Percentiles rank a stretch among this genome's conserved stretches.
These are phyloP conservation scores for Xylariaceae sp. DNA, from an alignment of 2,329 filamentous ascomycete genomes.

Conservation along the genomic window DNA sequence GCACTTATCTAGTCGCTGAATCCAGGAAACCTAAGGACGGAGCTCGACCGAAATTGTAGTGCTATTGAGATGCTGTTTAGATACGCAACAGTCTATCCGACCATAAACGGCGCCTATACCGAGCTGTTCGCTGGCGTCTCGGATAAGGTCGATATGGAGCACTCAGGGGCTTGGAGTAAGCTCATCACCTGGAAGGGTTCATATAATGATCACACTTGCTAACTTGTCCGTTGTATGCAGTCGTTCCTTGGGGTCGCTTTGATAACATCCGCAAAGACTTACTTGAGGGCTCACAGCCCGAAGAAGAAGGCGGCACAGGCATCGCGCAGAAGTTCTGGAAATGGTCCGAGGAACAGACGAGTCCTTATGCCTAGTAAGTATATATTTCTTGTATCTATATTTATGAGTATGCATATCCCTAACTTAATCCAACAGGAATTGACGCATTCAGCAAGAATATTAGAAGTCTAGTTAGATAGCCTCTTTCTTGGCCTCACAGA, in stretches of 20 bases:
- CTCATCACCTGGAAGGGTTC: background rate
- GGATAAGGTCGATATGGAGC: slow-evolving; percentile 43
- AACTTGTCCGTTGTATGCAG: slow-evolving; percentile 22
- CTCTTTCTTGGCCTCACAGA: no score
- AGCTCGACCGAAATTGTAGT: slow-evolving; percentile 35
- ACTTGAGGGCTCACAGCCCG: slow-evolving; percentile 37
- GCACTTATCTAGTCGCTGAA: slow-evolving; percentile 32
- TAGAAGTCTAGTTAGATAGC: no score
- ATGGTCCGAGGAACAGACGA: slow-evolving; percentile 50
- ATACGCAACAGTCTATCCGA: slow-evolving; percentile 29
- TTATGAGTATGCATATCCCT: no score
- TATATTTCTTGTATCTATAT: no score
- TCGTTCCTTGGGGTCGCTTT: slow-evolving; percentile 55
- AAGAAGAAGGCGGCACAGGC: slow-evolving; percentile 46
- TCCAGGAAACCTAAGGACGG: slow-evolving; percentile 38
- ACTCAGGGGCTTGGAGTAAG: slow-evolving; percentile 40
- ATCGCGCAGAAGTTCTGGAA: slow-evolving; percentile 50
- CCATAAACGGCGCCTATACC: slow-evolving; percentile 48
- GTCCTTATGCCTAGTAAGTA: slow-evolving; percentile 33
- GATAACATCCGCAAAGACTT: slow-evolving; percentile 42
- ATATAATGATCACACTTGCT: slow-evolving; percentile 8
- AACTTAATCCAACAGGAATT: no score
- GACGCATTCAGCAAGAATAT: no score
- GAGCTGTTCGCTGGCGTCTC: slow-evolving; percentile 49
- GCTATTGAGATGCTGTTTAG: slow-evolving; percentile 27